phyloP scores from a whole-genome alignment of 352 stramenopile species.

The Globisporangium alternatum region DNA sequence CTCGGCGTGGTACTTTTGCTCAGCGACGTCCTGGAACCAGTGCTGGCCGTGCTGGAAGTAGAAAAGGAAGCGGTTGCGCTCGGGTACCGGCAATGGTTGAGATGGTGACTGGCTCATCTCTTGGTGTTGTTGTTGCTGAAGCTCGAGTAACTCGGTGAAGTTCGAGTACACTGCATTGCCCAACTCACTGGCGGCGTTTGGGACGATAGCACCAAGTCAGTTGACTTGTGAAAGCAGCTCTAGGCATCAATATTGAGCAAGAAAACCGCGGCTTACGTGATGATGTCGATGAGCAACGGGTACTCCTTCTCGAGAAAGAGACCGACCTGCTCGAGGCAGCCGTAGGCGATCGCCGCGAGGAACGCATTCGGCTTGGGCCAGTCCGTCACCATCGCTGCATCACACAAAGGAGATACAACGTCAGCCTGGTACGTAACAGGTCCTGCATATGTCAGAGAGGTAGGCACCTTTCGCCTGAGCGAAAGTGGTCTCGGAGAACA shows the following conservation, averaged over 20 bases:
- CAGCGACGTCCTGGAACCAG: constrained; percentile 41
- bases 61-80: constrained; percentile 28
- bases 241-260: not conserved
- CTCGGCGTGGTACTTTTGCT: constrained; percentile 24
- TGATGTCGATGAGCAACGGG: constrained; percentile 41
- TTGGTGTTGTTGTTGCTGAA: constrained; percentile 13
- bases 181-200: constrained; percentile 20
- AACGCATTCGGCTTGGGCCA: constrained; percentile 58
- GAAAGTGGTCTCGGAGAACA: constrained; percentile 65
- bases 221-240: not conserved
- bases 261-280: constrained; percentile 17
- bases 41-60: constrained; percentile 48
- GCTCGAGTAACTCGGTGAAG: constrained; percentile 24
- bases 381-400: constrained; percentile 30
- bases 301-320: constrained; percentile 40
- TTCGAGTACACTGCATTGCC: constrained; percentile 42
- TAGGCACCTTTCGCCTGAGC: constrained; percentile 49
- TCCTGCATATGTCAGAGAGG: not conserved
- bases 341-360: constrained; percentile 46
- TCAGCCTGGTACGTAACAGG: not conserved
- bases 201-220: not conserved
- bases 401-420: not conserved
- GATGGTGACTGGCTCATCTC: not conserved
- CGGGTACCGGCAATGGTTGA: not conserved
- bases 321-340: constrained; percentile 45